phyloP scores from a whole-genome alignment of 2,329 filamentous ascomycete genomes.

The Biscogniauxia sp. region DNA sequence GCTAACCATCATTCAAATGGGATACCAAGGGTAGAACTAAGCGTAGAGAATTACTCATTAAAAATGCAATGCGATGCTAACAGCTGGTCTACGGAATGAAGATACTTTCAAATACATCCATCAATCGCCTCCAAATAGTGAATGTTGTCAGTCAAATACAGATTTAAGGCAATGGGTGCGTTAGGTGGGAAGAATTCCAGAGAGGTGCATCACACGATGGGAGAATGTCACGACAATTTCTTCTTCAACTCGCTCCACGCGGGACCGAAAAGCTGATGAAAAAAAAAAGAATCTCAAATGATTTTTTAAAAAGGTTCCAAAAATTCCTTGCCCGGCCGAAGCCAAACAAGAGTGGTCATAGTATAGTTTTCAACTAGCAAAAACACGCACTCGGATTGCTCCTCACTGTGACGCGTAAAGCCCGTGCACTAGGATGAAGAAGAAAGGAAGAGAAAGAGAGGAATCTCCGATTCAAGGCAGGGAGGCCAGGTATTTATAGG shows the following conservation, averaged over 20 bases:
- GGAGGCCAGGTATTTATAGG: background rate
- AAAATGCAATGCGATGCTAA: too few relatives aligned
- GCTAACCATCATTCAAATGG: too few relatives aligned
- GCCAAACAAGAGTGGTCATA: slow-evolving; percentile 73
- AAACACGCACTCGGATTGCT: slow-evolving; percentile 84
- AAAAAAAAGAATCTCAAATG: slow-evolving; percentile 38
- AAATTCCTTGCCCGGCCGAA: slow-evolving; percentile 75
- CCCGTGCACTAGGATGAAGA: slow-evolving; percentile 66
- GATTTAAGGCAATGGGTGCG: too few relatives aligned
- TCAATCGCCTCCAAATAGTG: too few relatives aligned
- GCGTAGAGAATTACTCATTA: too few relatives aligned
- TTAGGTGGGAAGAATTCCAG: too few relatives aligned
- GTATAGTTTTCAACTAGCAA: slow-evolving; percentile 88
- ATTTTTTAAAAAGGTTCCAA: slow-evolving; percentile 52
- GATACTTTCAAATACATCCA: too few relatives aligned
- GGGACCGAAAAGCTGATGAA: slow-evolving; percentile 49
- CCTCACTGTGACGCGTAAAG: slow-evolving; percentile 82
- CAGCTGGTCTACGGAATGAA: too few relatives aligned
- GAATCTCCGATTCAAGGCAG: background rate
- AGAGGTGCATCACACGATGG: too few relatives aligned
- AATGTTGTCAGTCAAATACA: too few relatives aligned
- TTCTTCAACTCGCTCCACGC: slow-evolving; percentile 49
- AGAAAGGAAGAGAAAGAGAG: slow-evolving; percentile 40
- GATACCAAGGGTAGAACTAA: too few relatives aligned
- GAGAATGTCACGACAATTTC: slow-evolving; percentile 27